Percentiles rank a stretch among this genome's conserved stretches.
Evolutionary conservation across 306 rosid genomes (phyloP).

Genomic region (Rubus parviflorus): DNA sequence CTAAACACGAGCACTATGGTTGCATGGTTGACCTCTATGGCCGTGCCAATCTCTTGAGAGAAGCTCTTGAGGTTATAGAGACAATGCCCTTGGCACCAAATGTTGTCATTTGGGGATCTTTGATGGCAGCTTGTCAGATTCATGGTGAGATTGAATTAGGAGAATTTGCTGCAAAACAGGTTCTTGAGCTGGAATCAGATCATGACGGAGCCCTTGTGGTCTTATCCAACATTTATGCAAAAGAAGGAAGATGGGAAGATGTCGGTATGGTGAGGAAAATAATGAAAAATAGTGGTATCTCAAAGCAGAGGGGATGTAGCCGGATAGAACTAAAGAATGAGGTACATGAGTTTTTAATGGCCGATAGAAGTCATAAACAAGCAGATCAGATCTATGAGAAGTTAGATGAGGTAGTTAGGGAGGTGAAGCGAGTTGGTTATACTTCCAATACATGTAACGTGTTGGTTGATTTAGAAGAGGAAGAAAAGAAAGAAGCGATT

Average conservation of each 20-base stretch:
- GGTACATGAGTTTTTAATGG: slow-evolving; percentile 73
- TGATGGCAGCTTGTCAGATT: slow-evolving; percentile 79
- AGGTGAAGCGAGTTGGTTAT: slow-evolving; percentile 66
- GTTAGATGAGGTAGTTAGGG: slow-evolving; percentile 60
- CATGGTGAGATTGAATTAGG: slow-evolving; percentile 72
- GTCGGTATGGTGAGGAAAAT: slow-evolving; percentile 58
- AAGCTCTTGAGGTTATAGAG: slow-evolving; percentile 75
- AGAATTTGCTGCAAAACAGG: slow-evolving; percentile 68
- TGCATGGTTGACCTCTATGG: slow-evolving; percentile 90
- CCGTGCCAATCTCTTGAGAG: slow-evolving; percentile 72
- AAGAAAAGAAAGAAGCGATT: slow-evolving; percentile 64
- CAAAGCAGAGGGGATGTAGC: slow-evolving; percentile 76
- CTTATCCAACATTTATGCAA: slow-evolving; percentile 78
- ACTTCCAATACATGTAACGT: slow-evolving; percentile 47
- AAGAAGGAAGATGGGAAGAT: slow-evolving; percentile 76
- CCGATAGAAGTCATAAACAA: slow-evolving; percentile 68
- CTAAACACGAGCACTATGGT: slow-evolving; percentile 79
- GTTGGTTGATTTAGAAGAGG: slow-evolving; percentile 71
- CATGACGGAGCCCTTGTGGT: slow-evolving; percentile 82
- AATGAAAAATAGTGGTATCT: slow-evolving; percentile 61
- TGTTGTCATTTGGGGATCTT: slow-evolving; percentile 85
- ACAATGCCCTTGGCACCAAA: slow-evolving; percentile 77
- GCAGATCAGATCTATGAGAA: slow-evolving; percentile 64
- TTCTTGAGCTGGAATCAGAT: slow-evolving; percentile 69
- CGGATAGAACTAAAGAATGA: slow-evolving; percentile 62